Evolutionary conservation across 352 stramenopile genomes (phyloP), one percentile per base, ranked within the genome.

Genomic region (Phytophthora sansomeana): DNA sequence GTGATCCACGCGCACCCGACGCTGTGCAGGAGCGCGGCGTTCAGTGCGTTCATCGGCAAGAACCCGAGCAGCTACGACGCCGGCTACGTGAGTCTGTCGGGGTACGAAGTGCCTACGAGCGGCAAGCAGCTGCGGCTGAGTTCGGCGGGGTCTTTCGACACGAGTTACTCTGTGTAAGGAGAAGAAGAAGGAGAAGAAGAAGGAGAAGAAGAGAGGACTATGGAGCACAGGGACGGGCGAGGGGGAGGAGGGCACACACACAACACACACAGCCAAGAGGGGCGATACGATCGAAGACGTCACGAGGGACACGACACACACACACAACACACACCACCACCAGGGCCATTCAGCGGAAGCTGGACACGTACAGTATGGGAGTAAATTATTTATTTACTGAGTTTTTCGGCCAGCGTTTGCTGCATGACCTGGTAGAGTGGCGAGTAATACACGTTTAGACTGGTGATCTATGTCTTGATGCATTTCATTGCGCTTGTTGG

Each of bases 81-180:
- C 5, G 83, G 83, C 28, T 92, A 92, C 61, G 83, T 92, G 67
- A 89, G 79, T 33, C 69, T 92, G 9, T 90, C 83, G 44, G 72
- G 72, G 52, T 92, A 92, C 65, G 81, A 92, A 50, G 83, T 81
- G 39, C 83, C 83, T 17, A 60, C 77, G 41, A 83, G 52, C 32
- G 74, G 80, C 60, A 59, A 63, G 39, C 67, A 69, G 29, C 63
- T 78, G 43, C 69, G 66, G 26, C 58, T 65, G n/a, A 64, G 58
- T 39, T 35, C 57, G 36, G 44, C 58, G 6, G 50, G 51, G 13
- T 72, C 55, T 1, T 72, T 76, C 14, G 61, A 74, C 63, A 55
- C 69, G 9, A 58, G 47, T 51, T 68, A 67, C 46, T 74, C 54
- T 19, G 59, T 74, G 42, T 68, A 63, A 58, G 54, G 47, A 57